Conservation (phyloP, 2,329 filamentous ascomycete species). For the Zymoseptoria ardabiliae region DNA sequence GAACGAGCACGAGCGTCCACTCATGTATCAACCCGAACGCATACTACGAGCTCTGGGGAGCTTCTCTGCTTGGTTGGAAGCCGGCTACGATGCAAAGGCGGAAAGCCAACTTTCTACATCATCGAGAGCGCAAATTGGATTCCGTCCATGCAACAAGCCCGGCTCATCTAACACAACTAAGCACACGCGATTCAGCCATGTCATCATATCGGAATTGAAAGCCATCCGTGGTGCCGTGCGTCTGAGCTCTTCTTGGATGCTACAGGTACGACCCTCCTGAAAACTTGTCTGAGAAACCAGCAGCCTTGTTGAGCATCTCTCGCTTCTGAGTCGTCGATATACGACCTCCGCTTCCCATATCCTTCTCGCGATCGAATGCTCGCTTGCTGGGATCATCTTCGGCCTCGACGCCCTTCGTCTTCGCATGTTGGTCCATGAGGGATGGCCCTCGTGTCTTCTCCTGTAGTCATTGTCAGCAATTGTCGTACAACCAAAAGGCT, state of each 20-base stretch:
- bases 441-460: slow-evolving; percentile 38
- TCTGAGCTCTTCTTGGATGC: background rate
- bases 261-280: slow-evolving; percentile 60
- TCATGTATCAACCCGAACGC: background rate
- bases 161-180: no score
- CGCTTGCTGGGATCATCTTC: slow-evolving; percentile 82
- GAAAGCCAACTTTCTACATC: no score
- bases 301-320: slow-evolving; percentile 71
- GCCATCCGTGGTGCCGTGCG: background rate
- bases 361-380: slow-evolving; percentile 86
- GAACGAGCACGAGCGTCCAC: background rate
- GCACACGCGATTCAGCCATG: no score
- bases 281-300: slow-evolving; percentile 76
- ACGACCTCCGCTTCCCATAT: slow-evolving; percentile 70
- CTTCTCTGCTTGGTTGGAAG: no score
- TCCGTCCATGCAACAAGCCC: no score
- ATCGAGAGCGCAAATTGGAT: no score
- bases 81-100: no score
- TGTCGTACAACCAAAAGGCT: background rate
- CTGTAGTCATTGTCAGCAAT: slow-evolving; percentile 26
- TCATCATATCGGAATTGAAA: background rate
- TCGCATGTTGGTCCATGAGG: slow-evolving; percentile 41
- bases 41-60: background rate
- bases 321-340: slow-evolving; percentile 62
- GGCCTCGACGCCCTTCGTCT: slow-evolving; percentile 48